Evolutionary conservation across 495 filamentous ascomycete species (phyloP).

Genomic region (Parmelia sp.): DNA sequence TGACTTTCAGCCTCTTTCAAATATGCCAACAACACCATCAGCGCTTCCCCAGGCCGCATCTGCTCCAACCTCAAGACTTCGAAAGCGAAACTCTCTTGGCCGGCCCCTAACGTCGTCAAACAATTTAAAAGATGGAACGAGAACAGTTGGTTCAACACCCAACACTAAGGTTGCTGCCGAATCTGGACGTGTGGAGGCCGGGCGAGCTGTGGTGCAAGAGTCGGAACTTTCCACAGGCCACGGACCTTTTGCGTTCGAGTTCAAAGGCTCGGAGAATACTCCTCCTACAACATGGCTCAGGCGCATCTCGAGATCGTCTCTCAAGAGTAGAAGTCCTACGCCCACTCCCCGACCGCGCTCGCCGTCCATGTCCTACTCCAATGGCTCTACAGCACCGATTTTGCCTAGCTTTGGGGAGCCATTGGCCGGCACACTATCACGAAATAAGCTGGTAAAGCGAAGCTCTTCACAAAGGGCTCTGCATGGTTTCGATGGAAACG

Average conservation of each 20-base stretch:
- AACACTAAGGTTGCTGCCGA: constrained; percentile 9
- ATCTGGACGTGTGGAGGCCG: constrained; percentile 34
- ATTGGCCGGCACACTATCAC: constrained; percentile 47
- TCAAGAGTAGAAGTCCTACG: constrained; percentile 55
- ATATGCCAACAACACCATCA: constrained; percentile 30
- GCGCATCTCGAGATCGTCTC: constrained; percentile 70
- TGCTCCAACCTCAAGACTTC: constrained; percentile 27
- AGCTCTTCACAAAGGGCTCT: constrained; percentile 55
- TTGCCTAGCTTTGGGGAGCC: constrained; percentile 37
- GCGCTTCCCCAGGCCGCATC: constrained; percentile 30
- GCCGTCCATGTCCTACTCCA: constrained; percentile 62
- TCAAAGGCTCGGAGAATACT: constrained; percentile 44
- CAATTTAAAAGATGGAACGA: constrained; percentile 15
- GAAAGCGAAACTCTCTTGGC: constrained; percentile 22
- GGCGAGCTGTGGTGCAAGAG: constrained; percentile 34
- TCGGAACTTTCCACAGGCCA: constrained; percentile 29
- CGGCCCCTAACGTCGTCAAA: constrained; percentile 21
- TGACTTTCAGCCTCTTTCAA: constrained; percentile 31
- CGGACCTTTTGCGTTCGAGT: constrained; percentile 30
- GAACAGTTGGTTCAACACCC: constrained; percentile 20
- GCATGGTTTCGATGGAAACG: constrained; percentile 28
- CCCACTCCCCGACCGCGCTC: constrained; percentile 62
- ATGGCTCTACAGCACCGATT: constrained; percentile 64
- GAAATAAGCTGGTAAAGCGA: constrained; percentile 87
- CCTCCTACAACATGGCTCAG: constrained; percentile 69